Evolutionary conservation across 1,139 yeast species (phyloP).

Genomic region (Diutina scorzettiae): DNA sequence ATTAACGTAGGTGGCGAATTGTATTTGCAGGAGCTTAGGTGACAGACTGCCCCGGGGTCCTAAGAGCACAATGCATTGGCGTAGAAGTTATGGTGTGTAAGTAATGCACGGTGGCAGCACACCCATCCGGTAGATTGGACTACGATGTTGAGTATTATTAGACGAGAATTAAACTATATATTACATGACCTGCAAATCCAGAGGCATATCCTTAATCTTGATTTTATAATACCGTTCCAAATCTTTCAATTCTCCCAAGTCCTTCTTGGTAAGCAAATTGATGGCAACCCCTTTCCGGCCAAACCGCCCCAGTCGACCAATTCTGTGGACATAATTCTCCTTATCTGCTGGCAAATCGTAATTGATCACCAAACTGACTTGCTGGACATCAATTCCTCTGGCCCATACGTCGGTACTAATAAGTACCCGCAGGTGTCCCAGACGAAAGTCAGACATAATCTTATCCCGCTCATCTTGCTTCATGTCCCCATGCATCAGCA

Average conservation of each 20-base stretch:
- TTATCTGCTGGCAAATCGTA: conserved; percentile 79
- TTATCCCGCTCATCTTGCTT: conserved; percentile 83
- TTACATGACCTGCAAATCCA: conserved; percentile 8
- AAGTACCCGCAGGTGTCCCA: conserved; percentile 70
- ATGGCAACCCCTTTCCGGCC: conserved; percentile 95
- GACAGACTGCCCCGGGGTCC: too few species aligned
- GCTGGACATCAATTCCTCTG: conserved; percentile 94
- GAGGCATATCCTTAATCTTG: conserved; percentile 82
- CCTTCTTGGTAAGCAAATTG: conserved; percentile 70
- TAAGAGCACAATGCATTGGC: too few species aligned
- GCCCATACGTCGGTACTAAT: conserved; percentile 98
- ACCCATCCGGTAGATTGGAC: too few species aligned
- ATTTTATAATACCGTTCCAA: conserved; percentile 71
- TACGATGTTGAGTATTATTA: too few species aligned
- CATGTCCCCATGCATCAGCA: conserved; percentile 96
- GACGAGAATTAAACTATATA: too few species aligned
- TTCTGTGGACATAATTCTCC: conserved; percentile 87
- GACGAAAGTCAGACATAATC: conserved; percentile 78
- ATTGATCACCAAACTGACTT: conserved; percentile 87
- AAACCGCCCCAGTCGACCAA: conserved; percentile 91
- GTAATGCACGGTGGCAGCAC: too few species aligned
- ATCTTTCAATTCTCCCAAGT: conserved; percentile 45
- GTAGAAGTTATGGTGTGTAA: too few species aligned
- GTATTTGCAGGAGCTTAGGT: too few species aligned
- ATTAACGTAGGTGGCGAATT: too few species aligned